Evolutionary conservation across 139 green algal genomes (phyloP).

Genomic region (Edaphochlamys debaryana): DNA sequence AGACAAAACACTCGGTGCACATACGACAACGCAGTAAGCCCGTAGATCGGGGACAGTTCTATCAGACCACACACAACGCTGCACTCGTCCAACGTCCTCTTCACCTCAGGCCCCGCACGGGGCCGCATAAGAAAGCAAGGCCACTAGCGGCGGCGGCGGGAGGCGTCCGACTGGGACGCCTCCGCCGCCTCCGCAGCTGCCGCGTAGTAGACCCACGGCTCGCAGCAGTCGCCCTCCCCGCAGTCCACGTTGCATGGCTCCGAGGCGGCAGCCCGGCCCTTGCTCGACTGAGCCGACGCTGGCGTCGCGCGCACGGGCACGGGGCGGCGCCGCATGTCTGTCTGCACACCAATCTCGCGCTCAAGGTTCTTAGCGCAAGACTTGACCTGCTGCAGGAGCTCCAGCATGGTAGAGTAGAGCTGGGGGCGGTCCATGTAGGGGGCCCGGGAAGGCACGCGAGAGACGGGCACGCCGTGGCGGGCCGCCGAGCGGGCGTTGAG

Average conservation of each 20-base stretch:
- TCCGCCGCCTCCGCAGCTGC: neutral
- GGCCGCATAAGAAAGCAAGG: no score
- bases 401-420: conserved; percentile 6
- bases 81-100: no score
- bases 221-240: conserved; percentile 11
- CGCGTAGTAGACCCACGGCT: conserved; percentile 37
- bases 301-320: neutral
- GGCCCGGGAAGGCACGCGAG: neutral
- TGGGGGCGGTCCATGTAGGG: neutral
- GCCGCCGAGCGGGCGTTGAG: conserved; percentile 25
- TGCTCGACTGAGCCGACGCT: neutral
- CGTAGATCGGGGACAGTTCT: no score
- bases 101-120: no score
- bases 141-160: no score
- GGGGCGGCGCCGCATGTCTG: neutral
- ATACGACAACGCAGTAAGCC: no score
- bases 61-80: no score
- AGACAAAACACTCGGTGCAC: no score
- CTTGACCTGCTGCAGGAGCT: conserved; percentile 11
- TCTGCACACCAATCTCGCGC: conserved; percentile 6
- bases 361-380: conserved; percentile 23
- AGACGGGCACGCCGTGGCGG: neutral
- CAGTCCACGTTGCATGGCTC: neutral
- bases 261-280: neutral
- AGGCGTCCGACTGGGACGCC: neutral